A percentile compares a stretch with the other conserved stretches of the same genome.
Evolutionary conservation across 345 rosid genomes (phyloP).

Genomic region (Mangifera indica): DNA sequence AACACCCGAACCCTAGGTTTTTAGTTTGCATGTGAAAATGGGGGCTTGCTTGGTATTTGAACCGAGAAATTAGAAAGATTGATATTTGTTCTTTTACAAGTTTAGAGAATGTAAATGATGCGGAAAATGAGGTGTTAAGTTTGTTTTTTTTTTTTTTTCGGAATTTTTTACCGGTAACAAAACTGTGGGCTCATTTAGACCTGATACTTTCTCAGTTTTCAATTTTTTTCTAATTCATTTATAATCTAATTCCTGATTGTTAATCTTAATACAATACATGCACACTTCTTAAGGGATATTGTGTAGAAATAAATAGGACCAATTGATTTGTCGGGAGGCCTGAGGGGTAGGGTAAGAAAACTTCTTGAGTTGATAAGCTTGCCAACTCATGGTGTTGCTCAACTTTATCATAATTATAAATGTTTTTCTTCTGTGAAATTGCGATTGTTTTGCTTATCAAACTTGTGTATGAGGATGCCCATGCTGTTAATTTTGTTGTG

Average conservation of each 20-base stretch:
- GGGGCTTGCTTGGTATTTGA: neutral
- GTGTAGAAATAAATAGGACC: conserved; percentile 3
- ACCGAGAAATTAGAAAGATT: neutral
- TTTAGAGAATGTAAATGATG: neutral
- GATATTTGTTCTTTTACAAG: neutral
- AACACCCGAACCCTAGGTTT: conserved; percentile 20
- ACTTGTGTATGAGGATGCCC: neutral
- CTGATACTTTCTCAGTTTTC: neutral
- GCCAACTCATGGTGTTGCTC: neutral
- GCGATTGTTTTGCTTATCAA: neutral
- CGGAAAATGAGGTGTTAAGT: conserved; percentile 2
- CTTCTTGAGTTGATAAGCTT: neutral
- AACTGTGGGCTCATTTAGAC: neutral
- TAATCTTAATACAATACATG: neutral
- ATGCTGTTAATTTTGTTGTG: neutral
- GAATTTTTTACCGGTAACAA: neutral
- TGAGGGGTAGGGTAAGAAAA: neutral
- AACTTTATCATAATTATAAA: neutral
- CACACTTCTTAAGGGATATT: neutral
- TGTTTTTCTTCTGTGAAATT: neutral
- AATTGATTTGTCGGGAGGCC: neutral
- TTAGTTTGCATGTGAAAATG: conserved; percentile 4
- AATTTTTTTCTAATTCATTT: neutral
- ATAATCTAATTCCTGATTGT: too few relatives aligned
- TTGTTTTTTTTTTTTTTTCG: neutral